Base-by-base conservation (phyloP, 1,139 yeast species). In the Nadsonia commutata region DNA sequence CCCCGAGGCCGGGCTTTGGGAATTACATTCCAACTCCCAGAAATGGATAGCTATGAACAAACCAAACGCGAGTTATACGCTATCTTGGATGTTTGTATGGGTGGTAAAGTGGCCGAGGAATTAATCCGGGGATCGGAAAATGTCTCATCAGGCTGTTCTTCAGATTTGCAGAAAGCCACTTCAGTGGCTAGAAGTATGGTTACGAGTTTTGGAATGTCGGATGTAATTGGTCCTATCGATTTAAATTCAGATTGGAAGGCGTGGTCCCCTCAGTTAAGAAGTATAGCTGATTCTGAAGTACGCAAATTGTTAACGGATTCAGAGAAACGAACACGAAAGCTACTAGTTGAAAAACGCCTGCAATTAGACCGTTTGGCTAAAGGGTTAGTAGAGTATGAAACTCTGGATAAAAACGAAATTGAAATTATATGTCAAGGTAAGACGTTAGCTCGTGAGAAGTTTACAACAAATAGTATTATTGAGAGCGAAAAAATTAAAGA, bases 1-100 rank as follows among this genome's bases (percentile, higher is more conserved):
- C 98, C 98, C 40, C 76, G 99, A 60, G 99, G 99, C 38, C 72
- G 94, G 53, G 97, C 98, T 0, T 70, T 90, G 45, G 99, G 99
- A 58, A 78, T 93, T 43, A 90, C 98, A 1, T 90, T 88, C 72
- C 97, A 88, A 66, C 72, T 90, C 49, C 98, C 98, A 3, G 98
- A 93, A 60, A 86, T 88, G 94, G 99, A 90, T 64, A 88, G 93
- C 67, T 90, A 83, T 48, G 97, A 90, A 57, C 81, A 84, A 65
- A 84, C 95, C 39, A 82, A 76, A 60, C 76, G 72, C 50, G 98
- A 90, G 65, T 83, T 95, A 59, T 70, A 81, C 51, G 96, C 98
- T 0, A 70, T 94, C 51, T 66, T 90, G 52, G 98, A 90, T 61
- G 98, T 90, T 43, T 86, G 95, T 60, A 90, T 90, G 98, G 99